These are phyloP conservation scores for Puccinellia tenuiflora DNA, from an alignment of 176 grass and related monocot species.

Conservation along the genomic window DNA sequence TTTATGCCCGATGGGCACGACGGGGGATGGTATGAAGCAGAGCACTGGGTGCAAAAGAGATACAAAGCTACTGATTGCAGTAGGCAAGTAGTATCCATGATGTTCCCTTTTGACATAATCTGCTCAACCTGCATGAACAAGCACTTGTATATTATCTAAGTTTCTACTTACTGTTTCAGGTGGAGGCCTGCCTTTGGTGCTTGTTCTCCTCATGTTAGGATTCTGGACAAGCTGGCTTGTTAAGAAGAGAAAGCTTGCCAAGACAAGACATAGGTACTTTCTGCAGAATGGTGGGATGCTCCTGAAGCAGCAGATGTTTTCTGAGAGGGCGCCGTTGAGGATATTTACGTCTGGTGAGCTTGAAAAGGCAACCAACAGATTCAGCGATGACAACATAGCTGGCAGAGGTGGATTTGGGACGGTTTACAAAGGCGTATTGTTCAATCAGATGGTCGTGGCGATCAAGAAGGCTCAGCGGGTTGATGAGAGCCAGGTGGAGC, in stretches of 20 bases:
- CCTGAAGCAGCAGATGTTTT: conserved; percentile 1
- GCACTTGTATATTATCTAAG: neutral
- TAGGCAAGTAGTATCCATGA: neutral
- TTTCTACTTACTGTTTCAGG: neutral
- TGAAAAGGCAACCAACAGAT: conserved; percentile 3
- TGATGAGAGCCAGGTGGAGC: conserved; percentile 9
- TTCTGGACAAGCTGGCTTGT: neutral
- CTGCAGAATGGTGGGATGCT: neutral
- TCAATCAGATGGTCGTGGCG: conserved; percentile 2
- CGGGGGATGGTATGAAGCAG: conserved; percentile 18
- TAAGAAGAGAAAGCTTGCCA: conserved; percentile 1
- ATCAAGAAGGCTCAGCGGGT: conserved; percentile 34
- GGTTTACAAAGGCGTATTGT: neutral
- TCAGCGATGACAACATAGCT: conserved; percentile 19
- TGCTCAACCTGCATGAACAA: neutral
- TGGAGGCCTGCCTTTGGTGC: neutral
- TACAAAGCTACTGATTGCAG: neutral
- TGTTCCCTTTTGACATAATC: neutral
- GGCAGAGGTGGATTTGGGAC: conserved; percentile 11
- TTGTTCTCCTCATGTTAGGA: neutral
- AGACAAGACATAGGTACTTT: conserved; percentile 5
- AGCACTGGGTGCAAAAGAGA: neutral
- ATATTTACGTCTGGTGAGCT: conserved; percentile 26
- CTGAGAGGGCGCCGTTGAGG: neutral
- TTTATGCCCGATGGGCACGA: conserved; percentile 13